Conservation (phyloP, 768 basidiomycete species). For the Tremella mesenterica region DNA sequence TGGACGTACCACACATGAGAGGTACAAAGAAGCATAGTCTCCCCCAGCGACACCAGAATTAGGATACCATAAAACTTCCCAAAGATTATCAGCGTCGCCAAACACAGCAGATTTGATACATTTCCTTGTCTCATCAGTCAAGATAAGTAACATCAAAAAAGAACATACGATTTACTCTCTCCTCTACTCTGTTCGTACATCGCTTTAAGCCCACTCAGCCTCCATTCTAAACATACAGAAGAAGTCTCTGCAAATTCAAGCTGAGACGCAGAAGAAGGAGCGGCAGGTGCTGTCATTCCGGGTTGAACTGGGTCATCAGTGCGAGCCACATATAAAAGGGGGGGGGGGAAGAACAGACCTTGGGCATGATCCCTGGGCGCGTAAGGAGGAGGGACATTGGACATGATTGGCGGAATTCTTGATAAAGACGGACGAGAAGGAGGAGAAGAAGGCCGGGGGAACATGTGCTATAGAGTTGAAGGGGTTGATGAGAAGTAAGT, state of each 20-base stretch:
- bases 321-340: too few relatives aligned
- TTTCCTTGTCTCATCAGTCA: slow-evolving; percentile 48
- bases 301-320: slow-evolving; percentile 11
- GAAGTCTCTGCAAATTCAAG: slow-evolving; percentile 41
- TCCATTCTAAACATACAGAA: slow-evolving; percentile 58
- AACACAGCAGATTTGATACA: slow-evolving; percentile 61
- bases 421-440: too few relatives aligned
- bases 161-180: slow-evolving; percentile 45
- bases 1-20: slow-evolving; percentile 65
- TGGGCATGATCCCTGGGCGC: slow-evolving; percentile 15
- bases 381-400: slow-evolving; percentile 18
- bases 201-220: slow-evolving; percentile 58
- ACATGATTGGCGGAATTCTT: too few relatives aligned
- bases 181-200: slow-evolving; percentile 64
- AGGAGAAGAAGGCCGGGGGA: too few relatives aligned
- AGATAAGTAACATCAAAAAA: background rate
- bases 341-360: slow-evolving; percentile 3
- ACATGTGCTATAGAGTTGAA: too few relatives aligned
- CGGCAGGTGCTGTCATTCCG: background rate
- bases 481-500: too few relatives aligned
- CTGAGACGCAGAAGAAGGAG: background rate
- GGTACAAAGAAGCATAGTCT: slow-evolving; percentile 64
- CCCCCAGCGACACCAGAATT: slow-evolving; percentile 60
- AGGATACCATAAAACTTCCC: slow-evolving; percentile 71
- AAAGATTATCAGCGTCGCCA: slow-evolving; percentile 35